phyloP scores from a whole-genome alignment of 257 asterid species.

The Craterostigma plantagineum region DNA sequence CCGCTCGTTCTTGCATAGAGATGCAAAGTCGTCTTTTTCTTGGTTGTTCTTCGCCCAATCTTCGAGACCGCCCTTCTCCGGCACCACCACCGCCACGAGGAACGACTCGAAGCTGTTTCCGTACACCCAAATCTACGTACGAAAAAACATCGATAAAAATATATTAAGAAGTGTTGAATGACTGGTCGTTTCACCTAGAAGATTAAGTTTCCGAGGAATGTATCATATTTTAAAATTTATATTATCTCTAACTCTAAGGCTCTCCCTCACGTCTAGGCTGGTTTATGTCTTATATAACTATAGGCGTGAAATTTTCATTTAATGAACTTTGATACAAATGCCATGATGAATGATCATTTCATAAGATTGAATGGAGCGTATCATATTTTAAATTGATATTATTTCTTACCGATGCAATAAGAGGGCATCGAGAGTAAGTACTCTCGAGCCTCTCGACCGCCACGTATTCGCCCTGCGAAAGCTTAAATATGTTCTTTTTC shows the following conservation, averaged over 20 bases:
- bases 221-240: too few relatives aligned
- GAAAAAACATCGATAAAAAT: not conserved
- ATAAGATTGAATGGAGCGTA: too few relatives aligned
- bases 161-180: too few relatives aligned
- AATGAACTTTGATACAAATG: too few relatives aligned
- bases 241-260: too few relatives aligned
- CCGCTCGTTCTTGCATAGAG: slow-evolving; percentile 32
- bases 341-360: too few relatives aligned
- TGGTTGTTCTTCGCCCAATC: slow-evolving; percentile 57
- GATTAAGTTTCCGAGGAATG: too few relatives aligned
- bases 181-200: too few relatives aligned
- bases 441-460: slow-evolving; percentile 75
- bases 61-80: slow-evolving; percentile 59
- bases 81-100: slow-evolving; percentile 81
- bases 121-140: slow-evolving; percentile 61
- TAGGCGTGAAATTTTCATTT: too few relatives aligned
- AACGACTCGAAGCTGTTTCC: slow-evolving; percentile 88
- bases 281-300: too few relatives aligned
- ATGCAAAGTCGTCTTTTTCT: slow-evolving; percentile 38
- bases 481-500: slow-evolving; percentile 86
- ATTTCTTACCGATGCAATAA: slow-evolving; percentile 44
- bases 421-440: slow-evolving; percentile 60
- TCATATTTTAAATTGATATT: too few relatives aligned
- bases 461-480: slow-evolving; percentile 94
- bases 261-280: too few relatives aligned